Evolutionary conservation across 768 basidiomycete species (phyloP).

Genomic region (Panaeolus papilionaceus): DNA sequence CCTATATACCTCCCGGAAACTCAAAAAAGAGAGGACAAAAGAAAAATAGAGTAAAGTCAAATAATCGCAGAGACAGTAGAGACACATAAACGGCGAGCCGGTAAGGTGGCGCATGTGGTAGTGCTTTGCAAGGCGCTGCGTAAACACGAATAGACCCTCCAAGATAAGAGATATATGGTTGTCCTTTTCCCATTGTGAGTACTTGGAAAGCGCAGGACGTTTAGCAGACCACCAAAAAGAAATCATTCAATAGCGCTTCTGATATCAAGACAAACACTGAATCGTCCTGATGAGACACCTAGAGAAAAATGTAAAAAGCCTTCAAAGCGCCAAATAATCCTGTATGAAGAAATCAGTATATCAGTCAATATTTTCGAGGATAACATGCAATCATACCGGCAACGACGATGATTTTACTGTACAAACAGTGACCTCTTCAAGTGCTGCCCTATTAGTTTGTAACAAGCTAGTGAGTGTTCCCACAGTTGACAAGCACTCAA

Average conservation of each 20-base stretch:
- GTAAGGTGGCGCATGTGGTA: not conserved
- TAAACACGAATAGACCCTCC: not conserved
- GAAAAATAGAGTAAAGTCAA: not conserved
- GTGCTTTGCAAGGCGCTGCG: not conserved
- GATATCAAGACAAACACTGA: not conserved
- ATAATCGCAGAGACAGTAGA: not conserved
- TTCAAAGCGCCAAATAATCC: not conserved
- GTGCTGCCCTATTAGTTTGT: no score
- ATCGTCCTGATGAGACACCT: not conserved
- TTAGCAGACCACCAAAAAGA: slow-evolving; percentile 10
- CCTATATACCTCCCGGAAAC: not conserved
- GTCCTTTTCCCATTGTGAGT: not conserved
- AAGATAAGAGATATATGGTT: not conserved
- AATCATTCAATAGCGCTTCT: not conserved
- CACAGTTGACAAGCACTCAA: not conserved
- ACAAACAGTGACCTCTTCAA: not conserved
- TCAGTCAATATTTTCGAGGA: not conserved
- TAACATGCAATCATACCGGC: not conserved
- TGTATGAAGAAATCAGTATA: not conserved
- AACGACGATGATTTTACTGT: not conserved
- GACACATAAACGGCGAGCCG: not conserved
- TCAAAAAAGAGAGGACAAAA: not conserved
- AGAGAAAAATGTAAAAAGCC: not conserved
- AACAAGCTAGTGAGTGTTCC: not conserved
- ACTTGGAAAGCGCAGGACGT: not conserved